Conservation (phyloP, 306 rosid genomes). For the Corylus heterophylla region DNA sequence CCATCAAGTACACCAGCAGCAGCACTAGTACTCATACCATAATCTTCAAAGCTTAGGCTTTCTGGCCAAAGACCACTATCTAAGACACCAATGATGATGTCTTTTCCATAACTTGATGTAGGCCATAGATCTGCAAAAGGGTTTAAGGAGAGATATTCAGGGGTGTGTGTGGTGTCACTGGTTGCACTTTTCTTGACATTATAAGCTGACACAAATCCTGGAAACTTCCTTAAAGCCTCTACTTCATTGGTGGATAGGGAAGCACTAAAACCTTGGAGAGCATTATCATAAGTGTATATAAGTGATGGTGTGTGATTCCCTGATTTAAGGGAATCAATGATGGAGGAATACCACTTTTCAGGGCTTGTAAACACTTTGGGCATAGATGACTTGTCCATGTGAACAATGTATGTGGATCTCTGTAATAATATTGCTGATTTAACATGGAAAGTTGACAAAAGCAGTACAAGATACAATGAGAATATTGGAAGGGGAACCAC, state of each 20-base stretch:
- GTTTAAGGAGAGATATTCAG: slow-evolving; percentile 35
- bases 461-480: neutral
- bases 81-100: slow-evolving; percentile 36
- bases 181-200: slow-evolving; percentile 22
- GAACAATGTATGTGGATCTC: slow-evolving; percentile 16
- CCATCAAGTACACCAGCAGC: no score
- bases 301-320: slow-evolving; percentile 6
- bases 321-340: slow-evolving; percentile 22
- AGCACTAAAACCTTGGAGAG: slow-evolving; percentile 40
- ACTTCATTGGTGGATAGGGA: slow-evolving; percentile 29
- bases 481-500: no score
- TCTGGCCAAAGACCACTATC: slow-evolving; percentile 48
- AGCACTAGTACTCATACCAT: slow-evolving; percentile 20
- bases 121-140: slow-evolving; percentile 32
- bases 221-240: slow-evolving; percentile 14
- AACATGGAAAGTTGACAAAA: neutral
- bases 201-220: slow-evolving; percentile 32
- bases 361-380: slow-evolving; percentile 4
- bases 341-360: slow-evolving; percentile 23
- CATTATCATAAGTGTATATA: slow-evolving; percentile 34
- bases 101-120: slow-evolving; percentile 32
- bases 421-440: neutral
- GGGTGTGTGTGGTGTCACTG: slow-evolving; percentile 46
- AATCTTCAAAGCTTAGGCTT: slow-evolving; percentile 44
- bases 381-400: slow-evolving; percentile 25